Evolutionary conservation across 1,284 basidiomycete genomes (phyloP), one percentile per base, ranked within the genome.

Genomic region (Gymnopus androsaceus): DNA sequence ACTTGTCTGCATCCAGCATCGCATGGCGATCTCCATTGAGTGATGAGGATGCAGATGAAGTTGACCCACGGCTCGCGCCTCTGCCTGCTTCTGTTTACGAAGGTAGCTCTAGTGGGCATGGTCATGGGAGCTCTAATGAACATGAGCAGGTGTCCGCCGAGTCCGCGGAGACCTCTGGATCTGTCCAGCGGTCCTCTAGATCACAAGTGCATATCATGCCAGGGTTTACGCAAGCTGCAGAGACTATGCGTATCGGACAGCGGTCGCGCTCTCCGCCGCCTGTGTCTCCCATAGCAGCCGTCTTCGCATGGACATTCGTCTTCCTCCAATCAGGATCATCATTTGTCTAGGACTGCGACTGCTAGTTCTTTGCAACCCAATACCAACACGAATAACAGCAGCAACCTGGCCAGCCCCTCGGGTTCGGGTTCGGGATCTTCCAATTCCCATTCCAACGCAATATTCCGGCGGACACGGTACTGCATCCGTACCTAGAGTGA

Each of bases 201-300:
- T 27, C 31, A 28, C 38, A 56, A 19, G 44, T 25, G 17, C 28
- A 46, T 27, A 42, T 51, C 17, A 56, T 56, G 55, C 48, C 55
- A 21, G 55, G 55, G 9, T 57, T 57, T 17, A 51, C 51, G 11
- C 56, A 57, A n/a, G 56, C 56, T 9, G 56, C 44, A 11, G 56
- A 57, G 23, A 51, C 46, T 19, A 50, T 56, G 47, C 25, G 31
- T 36, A 48, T 48, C n/a, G 41, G 19, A 14, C n/a, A n/a, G n/a
- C n/a, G n/a, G n/a, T n/a, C n/a, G n/a, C n/a, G n/a, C n/a, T n/a
- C n/a, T n/a, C n/a, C n/a, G n/a, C 15, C 46, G 9, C 12, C 38
- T 37, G 17, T 30, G 11, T 19, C 21, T 37, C 28, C 34, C 9
- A 3, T 42, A 14, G 7, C 37, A 9, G n/a, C 37, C 37, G 6